Percentiles rank a stretch among this genome's conserved stretches.
Conservation (phyloP, 768 basidiomycete genomes). For the Daedaleopsis sinensis region DNA sequence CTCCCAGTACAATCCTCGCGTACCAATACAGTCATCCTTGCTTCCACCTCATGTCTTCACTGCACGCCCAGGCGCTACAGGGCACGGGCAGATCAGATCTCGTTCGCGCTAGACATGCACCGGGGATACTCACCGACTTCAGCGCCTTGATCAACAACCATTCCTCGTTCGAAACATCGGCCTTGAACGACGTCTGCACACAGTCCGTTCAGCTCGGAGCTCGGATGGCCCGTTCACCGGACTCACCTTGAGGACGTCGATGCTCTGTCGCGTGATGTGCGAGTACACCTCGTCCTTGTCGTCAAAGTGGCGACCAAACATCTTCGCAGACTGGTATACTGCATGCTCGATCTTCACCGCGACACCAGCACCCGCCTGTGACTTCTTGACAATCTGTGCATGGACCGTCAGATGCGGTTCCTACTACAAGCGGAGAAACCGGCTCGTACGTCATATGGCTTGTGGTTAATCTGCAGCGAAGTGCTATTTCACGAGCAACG, state of each 20-base stretch:
- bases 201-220: too few relatives aligned
- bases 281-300: constrained; percentile 95
- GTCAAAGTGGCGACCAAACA: constrained; percentile 95
- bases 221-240: neutral
- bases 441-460: constrained; percentile 68
- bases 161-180: constrained; percentile 87
- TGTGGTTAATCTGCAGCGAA: constrained; percentile 97
- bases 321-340: constrained; percentile 91
- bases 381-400: constrained; percentile 82
- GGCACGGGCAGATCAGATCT: neutral
- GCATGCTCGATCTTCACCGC: constrained; percentile 99
- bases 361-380: constrained; percentile 93
- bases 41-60: constrained; percentile 25
- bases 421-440: neutral
- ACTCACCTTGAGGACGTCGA: constrained; percentile 93
- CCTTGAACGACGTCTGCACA: constrained; percentile 76
- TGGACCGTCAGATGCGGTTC: neutral
- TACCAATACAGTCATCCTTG: neutral
- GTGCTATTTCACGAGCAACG: constrained; percentile 54
- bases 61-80: constrained; percentile 42
- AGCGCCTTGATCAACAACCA: constrained; percentile 91
- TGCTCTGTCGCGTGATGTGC: constrained; percentile 88
- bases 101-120: neutral
- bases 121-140: constrained; percentile 61
- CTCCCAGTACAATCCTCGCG: neutral